phyloP scores from a whole-genome alignment of 257 asterid genomes.

The Nicotiana knightiana region DNA sequence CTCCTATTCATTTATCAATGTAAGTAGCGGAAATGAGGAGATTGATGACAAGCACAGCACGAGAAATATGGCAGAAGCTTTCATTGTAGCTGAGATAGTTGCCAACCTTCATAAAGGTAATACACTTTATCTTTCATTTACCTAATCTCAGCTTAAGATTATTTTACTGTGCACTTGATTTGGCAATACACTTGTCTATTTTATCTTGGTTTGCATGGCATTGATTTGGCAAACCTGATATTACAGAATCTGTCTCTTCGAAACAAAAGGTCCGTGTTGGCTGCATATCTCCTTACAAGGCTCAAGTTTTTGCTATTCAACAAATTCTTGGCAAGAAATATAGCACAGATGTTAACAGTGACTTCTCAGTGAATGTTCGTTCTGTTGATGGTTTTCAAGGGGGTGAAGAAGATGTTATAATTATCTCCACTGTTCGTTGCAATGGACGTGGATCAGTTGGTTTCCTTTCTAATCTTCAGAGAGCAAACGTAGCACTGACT shows the following conservation, averaged over 20 bases:
- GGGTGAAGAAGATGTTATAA: slow-evolving; percentile 68
- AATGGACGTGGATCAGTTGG: slow-evolving; percentile 59
- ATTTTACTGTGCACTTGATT: too few relatives aligned
- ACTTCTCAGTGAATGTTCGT: slow-evolving; percentile 56
- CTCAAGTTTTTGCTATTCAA: slow-evolving; percentile 57
- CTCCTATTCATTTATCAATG: slow-evolving; percentile 57
- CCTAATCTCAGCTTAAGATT: slow-evolving; percentile 12
- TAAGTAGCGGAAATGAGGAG: slow-evolving; percentile 47
- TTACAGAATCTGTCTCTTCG: slow-evolving; percentile 31
- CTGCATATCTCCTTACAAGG: slow-evolving; percentile 79
- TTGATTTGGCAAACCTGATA: not conserved
- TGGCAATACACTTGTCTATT: too few relatives aligned
- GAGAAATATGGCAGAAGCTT: slow-evolving; percentile 48
- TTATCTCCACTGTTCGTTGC: slow-evolving; percentile 64
- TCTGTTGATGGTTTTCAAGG: slow-evolving; percentile 89
- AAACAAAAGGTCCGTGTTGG: slow-evolving; percentile 52
- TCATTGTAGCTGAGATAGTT: slow-evolving; percentile 43
- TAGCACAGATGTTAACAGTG: slow-evolving; percentile 37
- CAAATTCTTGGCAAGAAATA: slow-evolving; percentile 45
- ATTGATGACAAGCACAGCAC: slow-evolving; percentile 28
- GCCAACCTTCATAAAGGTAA: slow-evolving; percentile 49
- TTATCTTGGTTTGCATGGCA: not conserved
- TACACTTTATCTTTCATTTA: not conserved
- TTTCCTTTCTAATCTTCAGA: slow-evolving; percentile 49
- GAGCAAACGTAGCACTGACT: slow-evolving; percentile 66